phyloP scores from a whole-genome alignment of 306 rosid species.

The Castanea mollissima region DNA sequence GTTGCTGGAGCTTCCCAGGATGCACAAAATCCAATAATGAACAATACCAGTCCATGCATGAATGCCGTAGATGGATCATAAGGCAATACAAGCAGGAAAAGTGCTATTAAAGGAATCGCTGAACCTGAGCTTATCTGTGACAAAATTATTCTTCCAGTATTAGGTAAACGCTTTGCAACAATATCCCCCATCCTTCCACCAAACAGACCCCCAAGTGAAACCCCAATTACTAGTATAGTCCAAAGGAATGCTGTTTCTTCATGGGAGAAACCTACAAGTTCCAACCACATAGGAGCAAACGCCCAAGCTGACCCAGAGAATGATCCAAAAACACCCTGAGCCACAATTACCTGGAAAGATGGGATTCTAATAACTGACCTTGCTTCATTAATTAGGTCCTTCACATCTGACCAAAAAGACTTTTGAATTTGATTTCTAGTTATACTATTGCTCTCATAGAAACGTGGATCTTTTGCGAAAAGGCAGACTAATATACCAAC shows the following conservation, averaged over 20 bases:
- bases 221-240: slow-evolving; percentile 48
- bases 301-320: slow-evolving; percentile 72
- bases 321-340: slow-evolving; percentile 91
- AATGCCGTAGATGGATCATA: slow-evolving; percentile 58
- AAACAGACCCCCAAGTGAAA: slow-evolving; percentile 65
- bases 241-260: slow-evolving; percentile 58
- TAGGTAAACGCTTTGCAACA: slow-evolving; percentile 56
- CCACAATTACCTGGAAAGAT: slow-evolving; percentile 77
- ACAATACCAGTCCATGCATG: slow-evolving; percentile 58
- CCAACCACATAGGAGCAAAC: slow-evolving; percentile 82
- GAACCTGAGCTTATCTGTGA: slow-evolving; percentile 77
- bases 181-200: slow-evolving; percentile 79
- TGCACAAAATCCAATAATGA: slow-evolving; percentile 58
- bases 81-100: slow-evolving; percentile 61
- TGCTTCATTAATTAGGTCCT: slow-evolving; percentile 53
- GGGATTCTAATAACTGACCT: slow-evolving; percentile 60
- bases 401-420: slow-evolving; percentile 45
- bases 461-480: slow-evolving; percentile 70
- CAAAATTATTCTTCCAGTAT: slow-evolving; percentile 65
- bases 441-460: slow-evolving; percentile 18
- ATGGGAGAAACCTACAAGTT: slow-evolving; percentile 78
- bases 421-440: slow-evolving; percentile 19
- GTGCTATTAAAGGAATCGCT: slow-evolving; percentile 59
- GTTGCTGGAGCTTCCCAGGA: slow-evolving; percentile 74
- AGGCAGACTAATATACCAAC: slow-evolving; percentile 58